Percentiles rank a stretch among this genome's conserved stretches.
phyloP scores from a whole-genome alignment of 352 stramenopile species.

The Thalassiosira mediterranea region DNA sequence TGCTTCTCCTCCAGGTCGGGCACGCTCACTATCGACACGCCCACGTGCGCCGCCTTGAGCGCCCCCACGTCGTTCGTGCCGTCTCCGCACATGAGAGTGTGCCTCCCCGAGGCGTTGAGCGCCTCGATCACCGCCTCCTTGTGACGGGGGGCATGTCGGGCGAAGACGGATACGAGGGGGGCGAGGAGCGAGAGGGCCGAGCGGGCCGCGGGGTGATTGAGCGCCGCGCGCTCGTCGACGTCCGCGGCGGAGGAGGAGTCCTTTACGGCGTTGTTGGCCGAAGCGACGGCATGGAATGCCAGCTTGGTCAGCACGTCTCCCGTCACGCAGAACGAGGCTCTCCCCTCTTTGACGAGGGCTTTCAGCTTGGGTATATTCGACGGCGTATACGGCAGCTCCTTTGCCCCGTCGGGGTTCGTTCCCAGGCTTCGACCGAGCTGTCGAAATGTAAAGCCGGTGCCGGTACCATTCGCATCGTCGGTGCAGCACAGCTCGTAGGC shows the following conservation, averaged over 20 bases:
- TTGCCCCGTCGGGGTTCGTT: background rate
- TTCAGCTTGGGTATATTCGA: constrained; percentile 35
- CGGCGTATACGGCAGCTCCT: constrained; percentile 22
- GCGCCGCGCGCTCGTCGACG: constrained; percentile 52
- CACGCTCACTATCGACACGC: constrained; percentile 92
- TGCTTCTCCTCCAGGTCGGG: constrained; percentile 86
- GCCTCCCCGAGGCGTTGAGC: constrained; percentile 90
- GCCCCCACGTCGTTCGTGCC: constrained; percentile 96
- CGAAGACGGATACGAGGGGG: constrained; percentile 86
- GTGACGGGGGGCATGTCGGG: constrained; percentile 93
- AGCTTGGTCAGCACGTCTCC: constrained; percentile 74
- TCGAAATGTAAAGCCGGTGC: constrained; percentile 26
- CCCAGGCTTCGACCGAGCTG: constrained; percentile 11
- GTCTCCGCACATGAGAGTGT: constrained; percentile 98
- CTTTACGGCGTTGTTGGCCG: background rate
- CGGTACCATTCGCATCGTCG: too few species aligned
- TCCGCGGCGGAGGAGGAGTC: background rate
- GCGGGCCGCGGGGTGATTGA: constrained; percentile 61
- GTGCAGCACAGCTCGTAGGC: constrained; percentile 46
- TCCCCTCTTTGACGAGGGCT: constrained; percentile 25
- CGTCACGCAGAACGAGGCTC: constrained; percentile 71
- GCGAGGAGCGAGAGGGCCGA: constrained; percentile 61
- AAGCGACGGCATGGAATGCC: constrained; percentile 38
- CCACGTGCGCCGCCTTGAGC: constrained; percentile 90
- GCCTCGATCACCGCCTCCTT: constrained; percentile 96